Evolutionary conservation across 257 asterid genomes (phyloP), one percentile per base, ranked within the genome.

Genomic region (Anisodus acutangulus): DNA sequence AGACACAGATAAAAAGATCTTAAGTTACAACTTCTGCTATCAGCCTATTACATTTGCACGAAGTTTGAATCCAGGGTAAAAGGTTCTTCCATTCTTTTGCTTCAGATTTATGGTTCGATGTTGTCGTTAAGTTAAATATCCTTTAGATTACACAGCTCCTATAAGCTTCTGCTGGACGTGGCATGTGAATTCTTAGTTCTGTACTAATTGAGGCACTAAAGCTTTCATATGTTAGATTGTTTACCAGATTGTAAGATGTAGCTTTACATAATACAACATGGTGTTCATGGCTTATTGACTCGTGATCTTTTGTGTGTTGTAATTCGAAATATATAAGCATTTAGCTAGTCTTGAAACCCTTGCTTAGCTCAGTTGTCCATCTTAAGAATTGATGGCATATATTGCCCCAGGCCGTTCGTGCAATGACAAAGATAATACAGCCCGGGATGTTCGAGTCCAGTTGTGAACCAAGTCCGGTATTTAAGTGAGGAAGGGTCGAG

Each of bases 221-320:
- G 59, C 66, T 78, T 70, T 62, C 78, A 70, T 86, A 57, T 83
- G 35, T 83, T 12, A 39, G 64, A 86, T 58, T 83, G 82, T 86
- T 80, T 62, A 76, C 64, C 64, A 78, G 17, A 85, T 84, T 86
- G 87, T 83, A 59, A 86, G 45, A 69, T 83, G 62, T 35, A 82
- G 79, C 86, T 51, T 79, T 81, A 76, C 83, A 81, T 82, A 82
- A 82, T 82, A 72, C 69, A 69, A 17, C 57, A 57, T 71, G 55
- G 39, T 78, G 31, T 43, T 39, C 19, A 62, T 80, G 63, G 54
- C 13, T 49, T 64, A 66, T 16, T 82, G 58, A 41, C 72, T 82
- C 35, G n/a, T 13, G 67, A 19, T 62, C 59, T 64, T 66, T 63
- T 82, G 54, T 82, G 74, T 85, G 9, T 57, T 39, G 64, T 63